These are phyloP conservation scores for Yamadazyma kitorensis DNA, from an alignment of 805 yeast species.

Conservation along the genomic window DNA sequence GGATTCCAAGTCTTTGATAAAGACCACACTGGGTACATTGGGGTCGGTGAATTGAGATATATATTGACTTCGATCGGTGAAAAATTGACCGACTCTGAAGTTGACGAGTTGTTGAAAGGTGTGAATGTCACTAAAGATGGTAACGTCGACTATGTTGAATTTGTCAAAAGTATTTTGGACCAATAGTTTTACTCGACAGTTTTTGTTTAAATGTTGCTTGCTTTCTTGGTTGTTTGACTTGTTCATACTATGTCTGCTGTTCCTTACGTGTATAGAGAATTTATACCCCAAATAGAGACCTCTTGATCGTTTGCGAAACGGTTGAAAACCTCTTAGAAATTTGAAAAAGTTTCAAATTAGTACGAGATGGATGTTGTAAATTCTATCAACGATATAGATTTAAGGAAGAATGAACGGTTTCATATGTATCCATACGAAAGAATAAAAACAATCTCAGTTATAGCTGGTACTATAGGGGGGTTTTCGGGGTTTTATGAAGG, in stretches of 20 bases:
- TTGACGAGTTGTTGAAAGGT: conserved; percentile 93
- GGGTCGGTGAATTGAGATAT: conserved; percentile 95
- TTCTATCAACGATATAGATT: no score
- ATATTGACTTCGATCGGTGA: conserved; percentile 96
- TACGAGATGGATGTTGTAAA: no score
- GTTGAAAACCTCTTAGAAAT: no score
- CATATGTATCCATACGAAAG: conserved; percentile 49
- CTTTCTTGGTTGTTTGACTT: no score
- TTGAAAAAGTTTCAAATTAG: no score
- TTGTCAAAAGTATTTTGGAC: conserved; percentile 88
- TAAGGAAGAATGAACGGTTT: conserved; percentile 38
- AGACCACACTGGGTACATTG: conserved; percentile 91
- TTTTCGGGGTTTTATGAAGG: conserved; percentile 61
- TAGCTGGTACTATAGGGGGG: conserved; percentile 43
- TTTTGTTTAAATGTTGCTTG: no score
- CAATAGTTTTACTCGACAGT: conserved; percentile 45
- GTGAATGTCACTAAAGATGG: conserved; percentile 92
- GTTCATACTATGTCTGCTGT: no score
- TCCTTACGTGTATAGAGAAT: no score
- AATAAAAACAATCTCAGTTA: conserved; percentile 36
- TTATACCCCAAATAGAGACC: no score
- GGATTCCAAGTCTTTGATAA: conserved; percentile 96
- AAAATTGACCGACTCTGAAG: conserved; percentile 84
- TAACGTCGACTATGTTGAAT: conserved; percentile 90
- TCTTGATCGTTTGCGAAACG: no score